Base-by-base conservation (phyloP, 768 basidiomycete genomes). In the Phanerochaete carnosa region DNA sequence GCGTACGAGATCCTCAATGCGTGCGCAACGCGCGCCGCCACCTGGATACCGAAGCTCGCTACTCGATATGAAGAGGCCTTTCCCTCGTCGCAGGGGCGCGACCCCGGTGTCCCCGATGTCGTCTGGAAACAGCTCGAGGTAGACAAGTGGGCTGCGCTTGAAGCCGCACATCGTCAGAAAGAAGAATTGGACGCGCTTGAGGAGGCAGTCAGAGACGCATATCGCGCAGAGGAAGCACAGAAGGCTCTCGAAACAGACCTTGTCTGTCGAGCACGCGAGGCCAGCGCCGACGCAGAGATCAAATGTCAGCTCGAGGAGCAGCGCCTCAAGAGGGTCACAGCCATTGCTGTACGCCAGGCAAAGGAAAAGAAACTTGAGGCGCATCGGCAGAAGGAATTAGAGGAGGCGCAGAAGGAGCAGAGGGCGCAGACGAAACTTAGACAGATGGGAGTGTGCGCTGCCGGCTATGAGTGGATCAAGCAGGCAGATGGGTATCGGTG, bases 31-130 rank as follows among this genome's bases (percentile, higher is more conserved):
- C 28, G 49, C 19, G 16, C 62, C 11, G 39, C 39, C 11, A 19
- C 8, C 4, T 4, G 4, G 4, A 19, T 12, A 4, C 8, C 16
- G 11, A 19, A 19, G 39, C 16, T 19, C 11, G 39, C 39, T 19
- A 19, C 11, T 8, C 8, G 4, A 19, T 19, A 43, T 8, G 11
- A 4, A 4, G 16, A 7, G 39, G 8, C 6, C 39, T 8, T 19
- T 8, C 39, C 11, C 33, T 62, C 30, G 5, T 2, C 6, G 5
- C 55, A 57, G 3, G 64, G 22, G 0, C 64, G 83, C 26, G 87
- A 87, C 67, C 51, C 75, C 23, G 87, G 81, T 0, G 83, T 88
- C 4, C 66, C 77, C 0, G 83, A 88, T 67, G 67, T 65, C 1
- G 68, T 78, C 12, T 88, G 87, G 87, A 28, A 64, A 8, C 74